These are phyloP conservation scores for Rhodotorula sp. DNA, from an alignment of 1,284 basidiomycete species.

Conservation along the genomic window DNA sequence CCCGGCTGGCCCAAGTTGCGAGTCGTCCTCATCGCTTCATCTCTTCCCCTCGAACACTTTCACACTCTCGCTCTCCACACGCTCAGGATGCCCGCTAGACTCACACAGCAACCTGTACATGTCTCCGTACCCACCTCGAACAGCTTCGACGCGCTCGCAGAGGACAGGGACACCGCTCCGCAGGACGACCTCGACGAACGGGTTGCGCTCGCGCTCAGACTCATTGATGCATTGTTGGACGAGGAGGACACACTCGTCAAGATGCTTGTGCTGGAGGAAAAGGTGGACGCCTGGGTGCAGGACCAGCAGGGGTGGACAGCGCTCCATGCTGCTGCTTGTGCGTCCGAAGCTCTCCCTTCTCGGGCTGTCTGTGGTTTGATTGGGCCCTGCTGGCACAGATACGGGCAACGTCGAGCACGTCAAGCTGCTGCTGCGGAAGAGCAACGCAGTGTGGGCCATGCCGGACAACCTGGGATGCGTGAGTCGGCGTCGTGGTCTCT, in stretches of 20 bases:
- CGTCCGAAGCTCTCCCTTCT: not conserved
- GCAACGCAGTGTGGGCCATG: constrained; percentile 83
- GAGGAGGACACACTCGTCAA: constrained; percentile 6
- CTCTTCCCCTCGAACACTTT: too few species aligned
- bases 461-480: constrained; percentile 42
- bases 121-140: constrained; percentile 4
- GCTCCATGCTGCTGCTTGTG: constrained; percentile 77
- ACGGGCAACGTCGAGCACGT: constrained; percentile 54
- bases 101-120: not conserved
- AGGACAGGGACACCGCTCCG: not conserved
- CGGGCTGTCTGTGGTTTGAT: not conserved
- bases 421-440: constrained; percentile 68
- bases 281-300: constrained; percentile 89
- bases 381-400: constrained; percentile 7
- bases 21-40: too few species aligned
- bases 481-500: not conserved
- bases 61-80: not conserved
- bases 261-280: constrained; percentile 44
- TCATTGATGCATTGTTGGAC: constrained; percentile 28
- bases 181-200: constrained; percentile 10
- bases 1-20: too few species aligned
- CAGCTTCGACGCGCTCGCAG: not conserved
- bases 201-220: constrained; percentile 19
- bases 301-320: constrained; percentile 77
- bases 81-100: not conserved